These are phyloP conservation scores for Viola odorata DNA, from an alignment of 345 rosid genomes.

Conservation along the genomic window DNA sequence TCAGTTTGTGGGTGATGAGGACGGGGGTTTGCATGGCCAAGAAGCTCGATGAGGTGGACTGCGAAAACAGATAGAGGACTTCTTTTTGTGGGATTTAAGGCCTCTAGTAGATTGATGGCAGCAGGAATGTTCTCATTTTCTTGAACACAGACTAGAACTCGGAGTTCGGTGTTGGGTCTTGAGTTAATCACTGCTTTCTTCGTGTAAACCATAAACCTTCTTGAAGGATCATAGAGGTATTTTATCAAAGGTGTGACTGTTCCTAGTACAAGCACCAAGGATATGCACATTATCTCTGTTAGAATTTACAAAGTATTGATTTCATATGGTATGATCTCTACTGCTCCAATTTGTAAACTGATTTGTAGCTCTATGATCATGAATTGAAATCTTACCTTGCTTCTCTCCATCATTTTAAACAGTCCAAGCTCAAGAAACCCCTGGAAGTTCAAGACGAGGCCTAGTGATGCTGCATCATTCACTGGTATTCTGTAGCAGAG, in stretches of 20 bases:
- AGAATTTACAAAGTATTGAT: too few relatives aligned
- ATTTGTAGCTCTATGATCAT: neutral
- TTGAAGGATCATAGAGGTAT: constrained; percentile 20
- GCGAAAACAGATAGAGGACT: constrained; percentile 9
- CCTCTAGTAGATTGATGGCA: constrained; percentile 7
- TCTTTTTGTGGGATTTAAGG: constrained; percentile 12
- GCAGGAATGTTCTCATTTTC: constrained; percentile 7
- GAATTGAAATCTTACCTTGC: neutral
- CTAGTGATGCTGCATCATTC: neutral
- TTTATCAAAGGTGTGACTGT: constrained; percentile 4
- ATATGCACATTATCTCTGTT: constrained; percentile 8
- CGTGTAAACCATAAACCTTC: constrained; percentile 8
- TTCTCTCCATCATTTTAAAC: constrained; percentile 7
- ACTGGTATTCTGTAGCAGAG: too few relatives aligned
- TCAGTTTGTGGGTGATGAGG: constrained; percentile 10
- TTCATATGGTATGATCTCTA: too few relatives aligned
- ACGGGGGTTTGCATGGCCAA: constrained; percentile 19
- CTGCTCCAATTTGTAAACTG: too few relatives aligned
- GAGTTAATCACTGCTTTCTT: constrained; percentile 10
- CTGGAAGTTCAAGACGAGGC: constrained; percentile 12
- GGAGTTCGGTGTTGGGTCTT: constrained; percentile 7
- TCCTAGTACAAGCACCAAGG: constrained; percentile 8
- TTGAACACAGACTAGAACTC: constrained; percentile 16
- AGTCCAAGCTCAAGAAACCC: constrained; percentile 17
- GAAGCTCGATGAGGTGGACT: constrained; percentile 17